Evolutionary conservation across 2,329 filamentous ascomycete species (phyloP).

Genomic region (Alternaria ventricosa): DNA sequence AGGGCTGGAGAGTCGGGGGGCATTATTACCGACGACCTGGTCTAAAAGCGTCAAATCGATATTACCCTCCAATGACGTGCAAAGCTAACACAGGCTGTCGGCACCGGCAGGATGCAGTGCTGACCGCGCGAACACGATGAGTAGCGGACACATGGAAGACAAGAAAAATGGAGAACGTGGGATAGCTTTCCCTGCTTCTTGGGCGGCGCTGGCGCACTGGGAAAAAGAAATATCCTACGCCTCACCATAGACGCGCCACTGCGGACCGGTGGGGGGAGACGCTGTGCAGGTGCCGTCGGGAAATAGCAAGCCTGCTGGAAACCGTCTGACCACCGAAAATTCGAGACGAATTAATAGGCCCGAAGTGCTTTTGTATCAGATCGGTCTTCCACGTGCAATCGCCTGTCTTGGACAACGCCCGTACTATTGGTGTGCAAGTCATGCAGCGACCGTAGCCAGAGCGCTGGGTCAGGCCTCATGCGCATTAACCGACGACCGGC

Average conservation of each 20-base stretch:
- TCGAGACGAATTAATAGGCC: conserved; percentile 10
- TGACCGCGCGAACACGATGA: not conserved
- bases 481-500: conserved; percentile 26
- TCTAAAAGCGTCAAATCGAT: conserved; percentile 3
- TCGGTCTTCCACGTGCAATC: conserved; percentile 35
- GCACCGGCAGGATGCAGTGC: conserved; percentile 4
- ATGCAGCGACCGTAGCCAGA: conserved; percentile 40
- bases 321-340: conserved; percentile 3
- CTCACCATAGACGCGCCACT: conserved; percentile 2
- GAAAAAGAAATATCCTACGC: conserved; percentile 4
- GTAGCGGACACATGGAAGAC: conserved; percentile 1
- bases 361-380: conserved; percentile 26
- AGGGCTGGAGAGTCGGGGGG: not conserved
- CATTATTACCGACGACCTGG: conserved; percentile 11
- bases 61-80: not conserved
- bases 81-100: conserved; percentile 3
- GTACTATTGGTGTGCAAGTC: conserved; percentile 33
- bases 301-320: not conserved
- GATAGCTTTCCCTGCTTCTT: not conserved
- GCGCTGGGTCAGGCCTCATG: conserved; percentile 33
- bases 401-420: conserved; percentile 23
- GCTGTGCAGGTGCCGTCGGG: conserved; percentile 1
- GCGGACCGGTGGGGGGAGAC: conserved; percentile 4
- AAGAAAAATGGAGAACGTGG: not conserved
- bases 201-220: not conserved